phyloP scores from a whole-genome alignment of 768 basidiomycete genomes.

The Cystobasidium ongulense region DNA sequence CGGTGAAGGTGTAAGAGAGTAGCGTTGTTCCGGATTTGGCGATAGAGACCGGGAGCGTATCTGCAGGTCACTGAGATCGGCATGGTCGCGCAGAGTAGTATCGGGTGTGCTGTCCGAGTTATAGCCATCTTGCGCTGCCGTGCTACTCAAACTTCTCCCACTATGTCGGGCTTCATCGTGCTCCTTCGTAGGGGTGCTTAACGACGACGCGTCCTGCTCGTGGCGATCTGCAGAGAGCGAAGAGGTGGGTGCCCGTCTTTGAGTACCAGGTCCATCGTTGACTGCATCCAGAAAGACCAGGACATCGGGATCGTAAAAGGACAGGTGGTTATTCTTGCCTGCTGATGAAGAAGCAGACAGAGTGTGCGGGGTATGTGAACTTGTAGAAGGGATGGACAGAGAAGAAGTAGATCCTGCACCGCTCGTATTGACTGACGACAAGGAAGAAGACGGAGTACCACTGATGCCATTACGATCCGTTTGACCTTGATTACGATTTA shows the following conservation, averaged over 20 bases:
- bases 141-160: neutral
- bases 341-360: constrained; percentile 8
- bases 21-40: neutral
- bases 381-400: neutral
- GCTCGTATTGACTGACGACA: neutral
- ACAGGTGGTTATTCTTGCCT: constrained; percentile 48
- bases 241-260: neutral
- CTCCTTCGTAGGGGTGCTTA: neutral
- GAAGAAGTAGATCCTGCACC: neutral
- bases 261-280: constrained; percentile 14
- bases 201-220: constrained; percentile 5
- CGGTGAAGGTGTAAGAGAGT: neutral
- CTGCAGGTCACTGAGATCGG: neutral
- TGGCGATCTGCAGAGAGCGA: neutral
- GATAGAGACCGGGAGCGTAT: neutral
- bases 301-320: constrained; percentile 73
- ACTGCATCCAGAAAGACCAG: constrained; percentile 46
- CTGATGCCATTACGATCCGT: neutral
- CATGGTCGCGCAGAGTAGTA: neutral
- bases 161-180: neutral
- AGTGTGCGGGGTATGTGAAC: neutral
- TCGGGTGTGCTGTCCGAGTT: neutral
- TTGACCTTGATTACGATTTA: neutral
- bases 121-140: neutral
- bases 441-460: neutral